Percentiles rank a stretch among this genome's conserved stretches.
phyloP scores from a whole-genome alignment of 2,329 filamentous ascomycete species.

The Hymenoscyphus fructigenus region DNA sequence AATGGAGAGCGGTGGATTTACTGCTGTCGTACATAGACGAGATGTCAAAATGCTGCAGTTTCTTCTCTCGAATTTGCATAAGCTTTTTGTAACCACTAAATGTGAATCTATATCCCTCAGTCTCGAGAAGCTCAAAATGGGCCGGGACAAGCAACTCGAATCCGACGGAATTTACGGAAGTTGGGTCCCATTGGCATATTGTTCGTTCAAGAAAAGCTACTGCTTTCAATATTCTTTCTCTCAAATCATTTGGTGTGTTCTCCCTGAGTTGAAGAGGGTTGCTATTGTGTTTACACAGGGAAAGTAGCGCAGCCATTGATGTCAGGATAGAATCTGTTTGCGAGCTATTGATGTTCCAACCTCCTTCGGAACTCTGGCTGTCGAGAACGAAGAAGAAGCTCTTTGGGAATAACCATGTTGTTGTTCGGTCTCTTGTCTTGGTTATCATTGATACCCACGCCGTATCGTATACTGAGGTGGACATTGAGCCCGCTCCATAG shows the following conservation, averaged over 20 bases:
- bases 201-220: background rate
- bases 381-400: no score
- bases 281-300: no score
- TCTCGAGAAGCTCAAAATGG: background rate
- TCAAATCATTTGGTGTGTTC: background rate
- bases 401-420: no score
- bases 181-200: background rate
- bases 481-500: no score
- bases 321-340: no score
- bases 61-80: background rate
- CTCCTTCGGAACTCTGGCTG: no score
- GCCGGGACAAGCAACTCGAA: constrained; percentile 6
- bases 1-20: background rate
- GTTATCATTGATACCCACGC: no score
- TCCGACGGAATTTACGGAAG: background rate
- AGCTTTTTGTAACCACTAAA: background rate
- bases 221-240: background rate
- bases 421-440: no score
- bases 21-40: background rate
- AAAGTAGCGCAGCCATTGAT: no score
- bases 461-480: no score
- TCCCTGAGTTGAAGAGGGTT: background rate
- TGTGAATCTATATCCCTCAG: background rate
- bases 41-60: background rate
- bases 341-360: no score